Evolutionary conservation across 208 protist species (phyloP).

Genomic region (Leishmania braziliensis): DNA sequence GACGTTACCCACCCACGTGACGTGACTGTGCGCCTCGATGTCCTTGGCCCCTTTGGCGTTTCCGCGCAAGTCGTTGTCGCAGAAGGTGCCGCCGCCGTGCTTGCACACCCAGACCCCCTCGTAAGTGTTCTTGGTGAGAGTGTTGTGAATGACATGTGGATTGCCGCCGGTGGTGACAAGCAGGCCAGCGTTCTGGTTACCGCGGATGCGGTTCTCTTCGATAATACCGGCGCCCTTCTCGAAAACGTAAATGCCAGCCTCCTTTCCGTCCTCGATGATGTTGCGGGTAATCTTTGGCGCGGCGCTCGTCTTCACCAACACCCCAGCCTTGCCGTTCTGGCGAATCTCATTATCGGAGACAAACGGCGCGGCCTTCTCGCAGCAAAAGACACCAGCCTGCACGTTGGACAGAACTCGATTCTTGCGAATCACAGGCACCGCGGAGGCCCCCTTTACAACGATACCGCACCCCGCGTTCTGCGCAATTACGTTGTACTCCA

Average conservation of each 20-base stretch:
- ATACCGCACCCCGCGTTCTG: conserved; percentile 83
- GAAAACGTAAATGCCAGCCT: conserved; percentile 90
- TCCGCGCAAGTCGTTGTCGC: conserved; percentile 82
- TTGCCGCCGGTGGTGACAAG: conserved; percentile 77
- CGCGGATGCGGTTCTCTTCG: conserved; percentile 68
- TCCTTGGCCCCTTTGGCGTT: conserved; percentile 81
- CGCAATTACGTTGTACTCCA: conserved; percentile 83
- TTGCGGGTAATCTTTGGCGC: conserved; percentile 73
- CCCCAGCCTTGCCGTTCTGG: conserved; percentile 72
- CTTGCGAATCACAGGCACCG: conserved; percentile 57
- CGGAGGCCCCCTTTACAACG: conserved; percentile 64
- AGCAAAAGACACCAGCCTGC: conserved; percentile 87
- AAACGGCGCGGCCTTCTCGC: conserved; percentile 61
- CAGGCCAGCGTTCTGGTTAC: conserved; percentile 83
- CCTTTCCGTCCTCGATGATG: conserved; percentile 75
- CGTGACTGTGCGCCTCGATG: conserved; percentile 55
- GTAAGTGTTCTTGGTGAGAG: conserved; percentile 72
- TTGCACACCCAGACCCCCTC: conserved; percentile 92
- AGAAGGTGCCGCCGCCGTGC: conserved; percentile 68
- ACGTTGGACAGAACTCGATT: conserved; percentile 74
- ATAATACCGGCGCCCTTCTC: conserved; percentile 76
- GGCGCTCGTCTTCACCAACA: conserved; percentile 80
- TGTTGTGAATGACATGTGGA: conserved; percentile 80
- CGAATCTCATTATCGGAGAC: conserved; percentile 81
- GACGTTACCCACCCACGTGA: conserved; percentile 70